Evolutionary conservation across 2,329 filamentous ascomycete genomes (phyloP), one percentile per base, ranked within the genome.

Genomic region (Dactylonectria macrodidyma): DNA sequence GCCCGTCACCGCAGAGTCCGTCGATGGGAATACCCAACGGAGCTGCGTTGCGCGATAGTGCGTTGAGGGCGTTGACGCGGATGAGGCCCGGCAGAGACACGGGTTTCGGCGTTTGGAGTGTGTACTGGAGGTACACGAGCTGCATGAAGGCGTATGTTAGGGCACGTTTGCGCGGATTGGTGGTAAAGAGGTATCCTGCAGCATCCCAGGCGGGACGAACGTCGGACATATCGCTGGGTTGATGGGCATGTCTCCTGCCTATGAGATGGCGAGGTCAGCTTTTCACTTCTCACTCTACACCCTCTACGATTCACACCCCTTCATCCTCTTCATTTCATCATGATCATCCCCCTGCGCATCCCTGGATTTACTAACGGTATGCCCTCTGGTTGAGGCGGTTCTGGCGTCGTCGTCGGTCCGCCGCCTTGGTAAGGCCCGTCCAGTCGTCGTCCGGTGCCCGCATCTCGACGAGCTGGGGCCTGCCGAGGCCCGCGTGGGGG

Each of bases 371-470:
- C 73, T 69, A 26, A 75, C 73, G 68, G 59, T 69, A 73, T 22
- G 74, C 72, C 55, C 74, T 60, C 47, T 74, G 69, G 34, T 75
- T 76, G 41, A 76, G 59, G 38, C 74, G 74, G 22, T 76, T 76
- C 63, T 76, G 74, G 12, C 73, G 66, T 34, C 67, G 69, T 30
- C 74, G 69, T 47, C 74, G 61, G 30, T 76, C 73, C 2, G 65
- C 59, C n/a, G 72, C 50, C 24, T 69, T 66, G n/a, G 71, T 75
- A 10, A 73, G 63, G 3, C 73, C 73, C 12, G 67, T 73, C 73
- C 73, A 75, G 67, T 75, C 73, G 63, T 75, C 73, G 0, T 73
- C 63, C 4, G 73, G 66, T 12, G 50, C 54, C n/a, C 44, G 60
- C 38, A 71, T 19, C 38, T 75, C 73, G 22, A 59, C 51, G 33